Conservation (phyloP, 1,284 basidiomycete species). For the Grifola frondosa region DNA sequence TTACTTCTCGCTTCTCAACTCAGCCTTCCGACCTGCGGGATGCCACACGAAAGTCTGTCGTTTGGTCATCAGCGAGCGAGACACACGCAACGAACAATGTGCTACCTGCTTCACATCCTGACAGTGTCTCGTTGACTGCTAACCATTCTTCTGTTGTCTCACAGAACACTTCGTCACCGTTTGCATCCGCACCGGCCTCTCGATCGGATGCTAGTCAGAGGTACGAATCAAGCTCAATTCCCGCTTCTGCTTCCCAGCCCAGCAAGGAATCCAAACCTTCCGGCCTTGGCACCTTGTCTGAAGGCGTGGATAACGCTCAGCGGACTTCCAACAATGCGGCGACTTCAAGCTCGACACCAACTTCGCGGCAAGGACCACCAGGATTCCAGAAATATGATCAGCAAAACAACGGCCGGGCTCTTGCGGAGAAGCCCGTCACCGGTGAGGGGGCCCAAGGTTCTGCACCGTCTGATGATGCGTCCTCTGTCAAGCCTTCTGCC, state of each 20-base stretch:
- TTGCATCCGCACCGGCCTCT: not conserved
- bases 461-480: constrained; percentile 8
- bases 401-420: constrained; percentile 7
- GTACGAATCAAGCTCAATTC: constrained; percentile 8
- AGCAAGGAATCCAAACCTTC: constrained; percentile 1
- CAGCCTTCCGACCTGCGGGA: constrained; percentile 15
- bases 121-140: not conserved
- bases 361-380: constrained; percentile 8
- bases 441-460: constrained; percentile 15
- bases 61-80: constrained; percentile 20
- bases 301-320: not conserved
- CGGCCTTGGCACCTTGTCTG: not conserved
- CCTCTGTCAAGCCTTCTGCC: constrained; percentile 15
- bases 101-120: constrained; percentile 3
- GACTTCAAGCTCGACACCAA: constrained; percentile 5
- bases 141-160: not conserved
- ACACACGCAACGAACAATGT: constrained; percentile 21
- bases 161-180: constrained; percentile 6
- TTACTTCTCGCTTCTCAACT: constrained; percentile 6
- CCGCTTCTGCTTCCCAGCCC: constrained; percentile 3
- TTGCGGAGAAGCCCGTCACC: constrained; percentile 20
- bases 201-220: constrained; percentile 4
- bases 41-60: constrained; percentile 8
- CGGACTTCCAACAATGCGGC: not conserved
- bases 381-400: constrained; percentile 11